Percentiles rank a stretch among this genome's conserved stretches.
phyloP scores from a whole-genome alignment of 176 grass and related monocot species.

The Echinochloa phyllopogon region DNA sequence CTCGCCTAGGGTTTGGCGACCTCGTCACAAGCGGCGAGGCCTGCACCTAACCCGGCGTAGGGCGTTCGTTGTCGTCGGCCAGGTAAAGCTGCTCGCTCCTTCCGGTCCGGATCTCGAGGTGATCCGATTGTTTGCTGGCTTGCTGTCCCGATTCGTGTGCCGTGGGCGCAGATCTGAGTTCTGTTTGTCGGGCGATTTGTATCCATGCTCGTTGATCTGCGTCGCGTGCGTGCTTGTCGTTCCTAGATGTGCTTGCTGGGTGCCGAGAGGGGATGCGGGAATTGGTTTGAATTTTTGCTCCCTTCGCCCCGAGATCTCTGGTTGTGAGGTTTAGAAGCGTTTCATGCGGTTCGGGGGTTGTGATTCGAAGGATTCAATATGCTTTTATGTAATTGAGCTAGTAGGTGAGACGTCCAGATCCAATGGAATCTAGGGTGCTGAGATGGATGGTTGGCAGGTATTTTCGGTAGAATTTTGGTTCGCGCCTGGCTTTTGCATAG shows the following conservation, averaged over 20 bases:
- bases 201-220: neutral
- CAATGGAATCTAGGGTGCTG: neutral
- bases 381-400: neutral
- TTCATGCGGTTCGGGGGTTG: neutral
- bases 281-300: neutral
- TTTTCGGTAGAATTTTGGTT: neutral
- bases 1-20: slow-evolving; percentile 38
- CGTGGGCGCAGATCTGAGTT: slow-evolving; percentile 34
- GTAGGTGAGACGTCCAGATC: slow-evolving; percentile 42
- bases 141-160: neutral
- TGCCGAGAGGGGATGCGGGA: neutral
- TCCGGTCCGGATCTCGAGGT: neutral
- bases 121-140: neutral
- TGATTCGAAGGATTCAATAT: neutral
- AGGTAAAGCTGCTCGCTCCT: slow-evolving; percentile 5
- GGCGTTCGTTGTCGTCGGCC: slow-evolving; percentile 14
- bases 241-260: neutral
- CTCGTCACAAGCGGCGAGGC: slow-evolving; percentile 21
- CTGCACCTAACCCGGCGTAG: neutral
- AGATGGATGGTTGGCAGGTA: slow-evolving; percentile 1
- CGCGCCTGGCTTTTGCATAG: neutral
- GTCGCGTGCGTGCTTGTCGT: neutral
- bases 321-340: neutral
- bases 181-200: neutral
- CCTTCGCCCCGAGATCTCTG: neutral